Evolutionary conservation across 208 protist species (phyloP).

Genomic region (Phytomonas sp.): DNA sequence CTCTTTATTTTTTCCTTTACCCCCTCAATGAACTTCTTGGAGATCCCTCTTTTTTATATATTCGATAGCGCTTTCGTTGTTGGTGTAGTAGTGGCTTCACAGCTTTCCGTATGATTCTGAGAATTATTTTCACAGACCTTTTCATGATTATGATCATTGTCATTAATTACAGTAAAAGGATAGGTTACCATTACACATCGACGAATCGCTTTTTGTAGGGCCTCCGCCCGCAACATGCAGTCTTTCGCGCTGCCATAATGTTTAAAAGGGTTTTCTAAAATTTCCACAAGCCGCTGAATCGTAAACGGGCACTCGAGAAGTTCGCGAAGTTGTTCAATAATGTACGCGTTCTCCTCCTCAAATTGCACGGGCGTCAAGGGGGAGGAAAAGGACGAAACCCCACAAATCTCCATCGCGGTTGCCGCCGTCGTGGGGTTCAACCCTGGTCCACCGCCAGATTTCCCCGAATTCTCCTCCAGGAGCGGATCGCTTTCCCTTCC

Average conservation of each 20-base stretch:
- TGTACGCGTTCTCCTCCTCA: constrained; percentile 69
- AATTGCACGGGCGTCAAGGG: constrained; percentile 37
- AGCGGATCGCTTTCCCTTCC: neutral
- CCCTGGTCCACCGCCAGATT: neutral
- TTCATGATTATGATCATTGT: neutral
- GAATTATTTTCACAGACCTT: neutral
- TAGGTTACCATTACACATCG: constrained; percentile 67
- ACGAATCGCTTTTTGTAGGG: constrained; percentile 59
- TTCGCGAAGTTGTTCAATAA: constrained; percentile 58
- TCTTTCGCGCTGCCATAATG: constrained; percentile 18
- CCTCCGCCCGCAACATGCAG: constrained; percentile 45
- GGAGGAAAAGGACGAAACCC: constrained; percentile 6
- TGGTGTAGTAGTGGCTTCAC: too few species aligned
- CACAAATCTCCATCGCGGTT: neutral
- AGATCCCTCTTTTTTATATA: neutral
- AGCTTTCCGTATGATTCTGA: too few species aligned
- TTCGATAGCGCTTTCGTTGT: constrained; percentile 1
- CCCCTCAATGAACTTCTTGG: too few species aligned
- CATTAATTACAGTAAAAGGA: constrained; percentile 21
- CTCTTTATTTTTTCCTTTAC: constrained; percentile 4
- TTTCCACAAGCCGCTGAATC: constrained; percentile 55
- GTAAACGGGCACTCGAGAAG: constrained; percentile 68
- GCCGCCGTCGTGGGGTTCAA: neutral
- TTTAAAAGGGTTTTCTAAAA: constrained; percentile 47
- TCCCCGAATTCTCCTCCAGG: neutral